Evolutionary conservation across 2,329 filamentous ascomycete species (phyloP).

Genomic region (Fusarium avenaceum): DNA sequence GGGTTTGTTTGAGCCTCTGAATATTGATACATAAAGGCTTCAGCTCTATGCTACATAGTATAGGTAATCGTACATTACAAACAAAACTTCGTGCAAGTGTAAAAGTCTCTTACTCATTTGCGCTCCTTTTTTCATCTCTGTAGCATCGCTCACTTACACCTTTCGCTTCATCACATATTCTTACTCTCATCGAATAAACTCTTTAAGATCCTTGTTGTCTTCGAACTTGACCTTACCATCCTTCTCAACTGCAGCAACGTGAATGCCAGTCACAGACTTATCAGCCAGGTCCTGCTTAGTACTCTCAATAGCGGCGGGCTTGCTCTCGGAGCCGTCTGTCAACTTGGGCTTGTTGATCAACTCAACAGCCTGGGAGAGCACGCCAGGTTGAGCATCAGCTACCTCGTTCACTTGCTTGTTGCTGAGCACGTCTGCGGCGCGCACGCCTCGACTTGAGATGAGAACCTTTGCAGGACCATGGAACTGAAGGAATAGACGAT

Average conservation of each 20-base stretch:
- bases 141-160: constrained; percentile 14
- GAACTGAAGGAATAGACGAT: constrained; percentile 92
- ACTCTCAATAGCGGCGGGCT: constrained; percentile 45
- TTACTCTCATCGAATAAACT: constrained; percentile 61
- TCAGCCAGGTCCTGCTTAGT: constrained; percentile 49
- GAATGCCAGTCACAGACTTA: constrained; percentile 61
- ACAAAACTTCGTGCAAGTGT: constrained; percentile 8
- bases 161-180: constrained; percentile 1
- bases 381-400: constrained; percentile 82
- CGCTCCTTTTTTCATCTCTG: constrained; percentile 21
- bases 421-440: constrained; percentile 82
- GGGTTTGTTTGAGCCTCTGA: constrained; percentile 1
- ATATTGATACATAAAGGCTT: constrained; percentile 35
- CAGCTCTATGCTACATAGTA: constrained; percentile 32
- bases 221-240: constrained; percentile 78
- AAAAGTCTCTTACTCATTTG: constrained; percentile 12
- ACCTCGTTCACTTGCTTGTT: constrained; percentile 89
- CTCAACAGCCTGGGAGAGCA: constrained; percentile 71
- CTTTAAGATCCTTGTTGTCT: constrained; percentile 69
- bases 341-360: constrained; percentile 55
- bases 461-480: constrained; percentile 87
- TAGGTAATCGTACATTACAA: constrained; percentile 37
- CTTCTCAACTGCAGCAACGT: constrained; percentile 68
- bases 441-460: constrained; percentile 86
- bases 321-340: constrained; percentile 28